A percentile compares a stretch with the other conserved stretches of the same genome.
Conservation (phyloP, 305 asterid species). For the Fraxinus floribunda region DNA sequence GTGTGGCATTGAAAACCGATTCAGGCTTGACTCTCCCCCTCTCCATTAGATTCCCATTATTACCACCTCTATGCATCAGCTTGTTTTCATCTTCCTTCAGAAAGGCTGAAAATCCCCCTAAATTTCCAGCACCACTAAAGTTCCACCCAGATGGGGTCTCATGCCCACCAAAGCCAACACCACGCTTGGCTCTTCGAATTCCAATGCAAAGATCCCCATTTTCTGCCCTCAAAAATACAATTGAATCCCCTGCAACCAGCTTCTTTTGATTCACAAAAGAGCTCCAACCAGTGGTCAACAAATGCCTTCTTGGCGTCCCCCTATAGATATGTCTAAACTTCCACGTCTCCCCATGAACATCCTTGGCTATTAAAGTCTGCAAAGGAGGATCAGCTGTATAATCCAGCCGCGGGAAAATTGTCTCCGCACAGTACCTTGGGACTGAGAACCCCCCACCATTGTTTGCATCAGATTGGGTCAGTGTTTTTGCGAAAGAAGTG, state of each 20-base stretch:
- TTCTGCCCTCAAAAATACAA: constrained; percentile 56
- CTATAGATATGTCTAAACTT: constrained; percentile 65
- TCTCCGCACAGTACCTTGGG: constrained; percentile 72
- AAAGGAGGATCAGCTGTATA: constrained; percentile 62
- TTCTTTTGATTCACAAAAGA: constrained; percentile 65
- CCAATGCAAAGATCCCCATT: constrained; percentile 65
- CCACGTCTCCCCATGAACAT: constrained; percentile 68
- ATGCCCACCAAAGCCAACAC: constrained; percentile 36
- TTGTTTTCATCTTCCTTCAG: constrained; percentile 52
- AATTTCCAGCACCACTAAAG: constrained; percentile 42
- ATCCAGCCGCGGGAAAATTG: constrained; percentile 65
- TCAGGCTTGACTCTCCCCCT: constrained; percentile 71
- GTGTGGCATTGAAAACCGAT: constrained; percentile 66
- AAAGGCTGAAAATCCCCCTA: constrained; percentile 39
- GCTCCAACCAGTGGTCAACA: constrained; percentile 78
- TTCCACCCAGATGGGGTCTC: constrained; percentile 50
- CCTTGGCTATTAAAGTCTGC: constrained; percentile 60
- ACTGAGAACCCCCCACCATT: constrained; percentile 78
- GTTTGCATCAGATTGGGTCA: constrained; percentile 68
- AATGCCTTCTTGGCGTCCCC: constrained; percentile 71
- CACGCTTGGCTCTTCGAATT: constrained; percentile 58
- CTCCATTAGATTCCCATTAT: constrained; percentile 44
- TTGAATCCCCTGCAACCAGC: constrained; percentile 67
- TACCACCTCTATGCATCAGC: constrained; percentile 30
- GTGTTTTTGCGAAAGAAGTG: constrained; percentile 55